phyloP scores from a whole-genome alignment of 495 filamentous ascomycete species.

The Aspergillus baeticus region DNA sequence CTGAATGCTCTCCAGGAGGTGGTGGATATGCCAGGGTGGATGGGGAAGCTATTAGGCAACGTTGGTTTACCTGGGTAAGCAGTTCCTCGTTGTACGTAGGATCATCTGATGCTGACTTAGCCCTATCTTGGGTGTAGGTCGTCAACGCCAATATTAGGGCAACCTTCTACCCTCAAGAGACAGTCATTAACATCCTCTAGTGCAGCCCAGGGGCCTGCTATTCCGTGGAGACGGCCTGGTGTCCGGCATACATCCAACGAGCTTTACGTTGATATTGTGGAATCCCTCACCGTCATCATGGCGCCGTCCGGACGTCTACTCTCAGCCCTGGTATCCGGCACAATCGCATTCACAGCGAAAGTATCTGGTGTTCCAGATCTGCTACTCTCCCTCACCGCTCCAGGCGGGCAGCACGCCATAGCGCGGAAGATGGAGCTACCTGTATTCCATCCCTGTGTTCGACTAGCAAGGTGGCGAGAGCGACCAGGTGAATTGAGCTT shows the following conservation, averaged over 20 bases:
- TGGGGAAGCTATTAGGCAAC: constrained; percentile 87
- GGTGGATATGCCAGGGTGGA: constrained; percentile 83
- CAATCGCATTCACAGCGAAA: constrained; percentile 92
- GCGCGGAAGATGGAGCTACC: constrained; percentile 77
- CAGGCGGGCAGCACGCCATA: constrained; percentile 72
- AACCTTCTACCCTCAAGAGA: constrained; percentile 40
- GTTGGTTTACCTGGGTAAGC: constrained; percentile 75
- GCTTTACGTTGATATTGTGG: constrained; percentile 93
- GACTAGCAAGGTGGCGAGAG: constrained; percentile 81
- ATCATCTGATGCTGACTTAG: constrained; percentile 1
- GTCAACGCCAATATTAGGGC: constrained; percentile 44
- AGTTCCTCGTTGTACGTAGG: not conserved
- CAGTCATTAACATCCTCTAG: constrained; percentile 43
- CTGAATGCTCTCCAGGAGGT: constrained; percentile 89
- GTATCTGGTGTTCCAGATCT: constrained; percentile 93
- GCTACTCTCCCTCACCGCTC: constrained; percentile 71
- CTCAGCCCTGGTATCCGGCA: constrained; percentile 84
- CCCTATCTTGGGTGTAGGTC: constrained; percentile 16
- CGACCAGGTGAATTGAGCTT: constrained; percentile 89
- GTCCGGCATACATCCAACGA: constrained; percentile 97
- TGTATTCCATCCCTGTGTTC: constrained; percentile 94
- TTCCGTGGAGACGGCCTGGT: constrained; percentile 87
- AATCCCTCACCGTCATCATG: constrained; percentile 81
- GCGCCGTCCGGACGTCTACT: constrained; percentile 87
- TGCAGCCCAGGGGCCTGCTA: constrained; percentile 49